These are phyloP conservation scores for Candida boidinii DNA, from an alignment of 805 yeast genomes.

Conservation along the genomic window DNA sequence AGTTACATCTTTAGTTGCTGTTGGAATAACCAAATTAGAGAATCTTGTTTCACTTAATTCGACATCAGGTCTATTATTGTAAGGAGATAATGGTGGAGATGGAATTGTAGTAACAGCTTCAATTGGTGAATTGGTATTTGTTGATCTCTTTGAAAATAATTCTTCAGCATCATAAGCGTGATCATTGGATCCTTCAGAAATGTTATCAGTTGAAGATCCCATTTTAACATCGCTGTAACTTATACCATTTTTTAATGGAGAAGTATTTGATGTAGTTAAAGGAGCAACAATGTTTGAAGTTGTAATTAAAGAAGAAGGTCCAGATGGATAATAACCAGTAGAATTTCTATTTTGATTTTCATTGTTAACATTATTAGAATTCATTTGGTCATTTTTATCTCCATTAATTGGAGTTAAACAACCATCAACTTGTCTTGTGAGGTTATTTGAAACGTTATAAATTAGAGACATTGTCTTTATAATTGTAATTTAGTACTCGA, in stretches of 20 bases:
- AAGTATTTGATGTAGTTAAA: no score
- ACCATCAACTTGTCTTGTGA: slow-evolving; percentile 18
- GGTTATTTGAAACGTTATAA: slow-evolving; percentile 1
- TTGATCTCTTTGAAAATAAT: no score
- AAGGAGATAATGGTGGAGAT: slow-evolving; percentile 30
- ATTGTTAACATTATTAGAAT: no score
- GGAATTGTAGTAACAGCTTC: slow-evolving; percentile 18
- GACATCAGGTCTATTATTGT: slow-evolving; percentile 13
- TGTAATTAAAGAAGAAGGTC: neutral
- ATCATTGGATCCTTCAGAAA: no score
- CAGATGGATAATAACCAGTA: no score
- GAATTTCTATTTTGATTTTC: no score
- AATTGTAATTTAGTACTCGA: neutral
- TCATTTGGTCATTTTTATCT: no score
- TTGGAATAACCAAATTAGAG: slow-evolving; percentile 18
- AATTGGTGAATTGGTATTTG: neutral
- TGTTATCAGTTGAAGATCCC: neutral
- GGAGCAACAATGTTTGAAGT: neutral
- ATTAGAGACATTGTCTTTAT: neutral
- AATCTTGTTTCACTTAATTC: slow-evolving; percentile 20
- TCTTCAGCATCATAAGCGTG: no score
- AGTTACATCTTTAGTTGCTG: slow-evolving; percentile 11
- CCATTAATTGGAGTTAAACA: slow-evolving; percentile 16
- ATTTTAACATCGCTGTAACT: neutral
- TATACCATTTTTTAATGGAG: no score